A percentile compares a stretch with the other conserved stretches of the same genome.
Conservation (phyloP, 176 grass and related monocot species). For the Ensete ventricosum region DNA sequence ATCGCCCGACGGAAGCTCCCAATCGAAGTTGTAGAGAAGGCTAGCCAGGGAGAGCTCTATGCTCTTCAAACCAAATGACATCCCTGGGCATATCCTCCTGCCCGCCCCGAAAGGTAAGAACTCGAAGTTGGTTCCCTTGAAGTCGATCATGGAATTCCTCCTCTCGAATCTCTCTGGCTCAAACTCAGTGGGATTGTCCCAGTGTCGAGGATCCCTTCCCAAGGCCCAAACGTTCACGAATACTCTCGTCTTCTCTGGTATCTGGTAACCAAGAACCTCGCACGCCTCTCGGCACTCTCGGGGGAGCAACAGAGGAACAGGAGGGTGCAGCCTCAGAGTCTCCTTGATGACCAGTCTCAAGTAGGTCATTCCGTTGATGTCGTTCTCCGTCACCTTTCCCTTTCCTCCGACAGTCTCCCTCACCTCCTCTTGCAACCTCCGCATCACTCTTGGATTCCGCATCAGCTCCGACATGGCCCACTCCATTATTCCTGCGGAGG, state of each 20-base stretch:
- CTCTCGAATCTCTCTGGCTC: conserved; percentile 28
- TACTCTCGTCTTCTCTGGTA: neutral
- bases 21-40: conserved; percentile 24
- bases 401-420: neutral
- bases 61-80: neutral
- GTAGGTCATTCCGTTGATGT: neutral
- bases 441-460: conserved; percentile 12
- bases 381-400: neutral
- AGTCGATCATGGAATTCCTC: neutral
- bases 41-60: conserved; percentile 17
- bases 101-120: conserved; percentile 25
- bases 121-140: conserved; percentile 20
- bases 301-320: neutral
- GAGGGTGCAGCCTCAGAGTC: neutral
- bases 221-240: neutral
- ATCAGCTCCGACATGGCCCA: conserved; percentile 29
- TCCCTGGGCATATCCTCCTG: conserved; percentile 27
- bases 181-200: neutral
- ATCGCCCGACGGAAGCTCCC: neutral
- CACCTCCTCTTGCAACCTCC: neutral
- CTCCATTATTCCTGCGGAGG: neutral
- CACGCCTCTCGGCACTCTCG: neutral
- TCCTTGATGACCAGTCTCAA: neutral
- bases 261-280: neutral
- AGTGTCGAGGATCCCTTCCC: neutral